Percentiles rank a stretch among this genome's conserved stretches.
These are phyloP conservation scores for Fusarium floridanum DNA, from an alignment of 2,329 filamentous ascomycete genomes.

Conservation along the genomic window DNA sequence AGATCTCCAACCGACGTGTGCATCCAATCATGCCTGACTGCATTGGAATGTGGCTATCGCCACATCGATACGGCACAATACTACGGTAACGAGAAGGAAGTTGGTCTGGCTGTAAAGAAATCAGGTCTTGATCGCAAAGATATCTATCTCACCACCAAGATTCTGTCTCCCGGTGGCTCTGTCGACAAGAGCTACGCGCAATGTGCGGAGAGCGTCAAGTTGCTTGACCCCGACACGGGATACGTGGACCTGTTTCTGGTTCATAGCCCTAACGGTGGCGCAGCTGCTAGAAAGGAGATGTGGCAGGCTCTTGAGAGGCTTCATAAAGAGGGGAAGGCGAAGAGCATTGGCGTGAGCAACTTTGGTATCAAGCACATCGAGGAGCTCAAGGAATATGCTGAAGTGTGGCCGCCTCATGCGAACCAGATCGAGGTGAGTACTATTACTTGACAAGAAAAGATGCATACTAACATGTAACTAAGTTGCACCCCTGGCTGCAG, in stretches of 20 bases:
- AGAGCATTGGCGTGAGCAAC: constrained; percentile 79
- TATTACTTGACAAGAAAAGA: neutral
- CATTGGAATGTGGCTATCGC: constrained; percentile 65
- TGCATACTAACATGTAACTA: constrained; percentile 63
- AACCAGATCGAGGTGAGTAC: constrained; percentile 76
- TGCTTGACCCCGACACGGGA: constrained; percentile 66
- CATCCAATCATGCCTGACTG: constrained; percentile 68
- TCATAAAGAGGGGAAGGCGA: constrained; percentile 69
- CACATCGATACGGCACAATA: constrained; percentile 65
- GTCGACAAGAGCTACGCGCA: constrained; percentile 71
- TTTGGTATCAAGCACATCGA: constrained; percentile 77
- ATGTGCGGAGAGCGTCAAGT: constrained; percentile 71
- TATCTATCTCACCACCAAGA: constrained; percentile 70
- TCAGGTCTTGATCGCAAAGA: constrained; percentile 60
- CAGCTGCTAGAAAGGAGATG: constrained; percentile 68
- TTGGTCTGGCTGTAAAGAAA: constrained; percentile 62
- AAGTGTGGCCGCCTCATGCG: constrained; percentile 74
- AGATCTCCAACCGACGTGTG: constrained; percentile 66
- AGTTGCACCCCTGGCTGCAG: constrained; percentile 79
- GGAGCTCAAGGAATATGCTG: constrained; percentile 72
- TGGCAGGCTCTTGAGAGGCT: constrained; percentile 76
- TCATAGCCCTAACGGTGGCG: constrained; percentile 71
- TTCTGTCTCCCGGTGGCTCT: constrained; percentile 55
- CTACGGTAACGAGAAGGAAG: constrained; percentile 57
- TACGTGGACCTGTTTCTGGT: constrained; percentile 80